These are phyloP conservation scores for Calendula officinalis DNA, from an alignment of 129 eudicot species.

Conservation along the genomic window DNA sequence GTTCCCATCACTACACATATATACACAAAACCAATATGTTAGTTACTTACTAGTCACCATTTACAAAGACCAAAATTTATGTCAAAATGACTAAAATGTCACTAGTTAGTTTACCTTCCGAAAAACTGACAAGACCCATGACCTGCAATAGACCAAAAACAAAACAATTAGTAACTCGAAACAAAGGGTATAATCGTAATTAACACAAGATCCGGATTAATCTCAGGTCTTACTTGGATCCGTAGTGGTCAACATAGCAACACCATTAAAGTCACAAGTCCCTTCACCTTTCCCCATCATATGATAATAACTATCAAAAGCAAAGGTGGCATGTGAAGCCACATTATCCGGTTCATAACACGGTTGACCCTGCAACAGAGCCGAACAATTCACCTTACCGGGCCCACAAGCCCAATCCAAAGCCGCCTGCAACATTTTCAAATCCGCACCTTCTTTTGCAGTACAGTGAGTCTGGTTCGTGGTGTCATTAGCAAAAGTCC, in stretches of 20 bases:
- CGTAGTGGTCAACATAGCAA: slow-evolving; percentile 73
- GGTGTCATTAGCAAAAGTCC: slow-evolving; percentile 66
- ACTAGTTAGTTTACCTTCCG: slow-evolving; percentile 37
- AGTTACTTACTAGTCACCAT: neutral
- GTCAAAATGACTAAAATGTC: neutral
- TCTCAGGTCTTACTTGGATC: slow-evolving; percentile 67
- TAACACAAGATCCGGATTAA: neutral
- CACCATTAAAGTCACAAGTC: slow-evolving; percentile 83
- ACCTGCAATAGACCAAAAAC: slow-evolving; percentile 46
- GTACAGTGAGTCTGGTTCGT: slow-evolving; percentile 64
- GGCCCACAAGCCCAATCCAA: slow-evolving; percentile 99
- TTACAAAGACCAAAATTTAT: too few species aligned
- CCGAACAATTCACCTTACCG: slow-evolving; percentile 86
- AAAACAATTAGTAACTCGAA: slow-evolving; percentile 1
- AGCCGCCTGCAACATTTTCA: slow-evolving; percentile 90
- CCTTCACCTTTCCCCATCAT: slow-evolving; percentile 61
- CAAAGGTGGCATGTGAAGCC: slow-evolving; percentile 69
- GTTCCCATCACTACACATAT: slow-evolving; percentile 32
- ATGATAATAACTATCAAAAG: slow-evolving; percentile 79
- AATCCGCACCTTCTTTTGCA: slow-evolving; percentile 69
- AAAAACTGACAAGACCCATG: slow-evolving; percentile 64
- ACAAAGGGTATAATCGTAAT: neutral
- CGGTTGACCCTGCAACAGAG: slow-evolving; percentile 70
- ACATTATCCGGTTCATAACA: slow-evolving; percentile 85
- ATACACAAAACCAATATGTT: slow-evolving; percentile 8